Evolutionary conservation across 495 filamentous ascomycete genomes (phyloP), one percentile per base, ranked within the genome.

Genomic region (Oleoguttula mirabilis): DNA sequence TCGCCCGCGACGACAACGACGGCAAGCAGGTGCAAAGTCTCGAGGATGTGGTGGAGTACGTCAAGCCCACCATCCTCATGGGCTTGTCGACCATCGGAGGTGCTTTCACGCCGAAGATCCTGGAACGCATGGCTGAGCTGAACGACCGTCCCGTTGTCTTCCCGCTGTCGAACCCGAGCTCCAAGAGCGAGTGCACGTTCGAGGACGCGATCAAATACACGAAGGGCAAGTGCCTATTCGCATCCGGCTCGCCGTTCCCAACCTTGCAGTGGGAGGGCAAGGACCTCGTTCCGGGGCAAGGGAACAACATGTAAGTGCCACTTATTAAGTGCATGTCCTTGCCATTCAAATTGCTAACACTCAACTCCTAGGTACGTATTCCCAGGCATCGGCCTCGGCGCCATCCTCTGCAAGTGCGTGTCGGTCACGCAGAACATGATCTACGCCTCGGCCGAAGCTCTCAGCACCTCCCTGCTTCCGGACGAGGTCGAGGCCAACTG

Each of bases 151-250:
- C 87, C 50, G 87, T 94, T 60, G 76, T 94, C 56, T 94, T 94
- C 74, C 87, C 87, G 31, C 77, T 94, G 17, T 86, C 80, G 61
- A 98, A 98, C 69, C 90, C 90, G 21, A 80, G 84, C 24, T 82
- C 77, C 64, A 94, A 96, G 67, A 90, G 87, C 24, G 90, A 98
- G 65, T 98, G 90, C 66, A 94, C 88, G 20, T 95, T 84, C 53
- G 88, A 92, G 68, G 80, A 84, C 57, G 88, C 88, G 16, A 69
- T 96, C 55, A 75, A 71, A 43, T 73, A 86, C 75, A 95, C 90
- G 20, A 79, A 94, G 37, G 88, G 86, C 37, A 84, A 79, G 28
- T 84, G 76, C 50, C 75, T 98, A 58, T 98, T 98, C 55, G 90
- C 90, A 47, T 93, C 85, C 14, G 90, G 90, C 43, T 93, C 85